Percentiles rank a stretch among this genome's conserved stretches.
Conservation (phyloP, 1,284 basidiomycete genomes). For the Laetiporus sulphureus region DNA sequence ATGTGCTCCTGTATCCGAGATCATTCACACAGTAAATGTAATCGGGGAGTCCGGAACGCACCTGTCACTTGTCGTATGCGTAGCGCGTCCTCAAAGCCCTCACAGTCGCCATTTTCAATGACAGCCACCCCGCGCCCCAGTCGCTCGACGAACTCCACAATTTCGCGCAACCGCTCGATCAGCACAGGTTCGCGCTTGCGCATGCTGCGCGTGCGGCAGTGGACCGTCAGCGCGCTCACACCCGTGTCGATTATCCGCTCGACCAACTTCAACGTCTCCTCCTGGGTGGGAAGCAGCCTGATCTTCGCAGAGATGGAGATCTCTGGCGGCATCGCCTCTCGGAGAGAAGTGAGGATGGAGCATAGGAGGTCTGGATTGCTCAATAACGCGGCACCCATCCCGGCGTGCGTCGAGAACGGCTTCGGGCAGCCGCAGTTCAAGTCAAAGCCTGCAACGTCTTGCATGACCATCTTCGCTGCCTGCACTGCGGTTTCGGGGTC, state of each 20-base stretch:
- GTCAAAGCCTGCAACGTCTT: constrained; percentile 92
- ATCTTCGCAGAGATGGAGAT: constrained; percentile 92
- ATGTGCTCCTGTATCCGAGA: constrained; percentile 56
- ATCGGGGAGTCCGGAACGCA: constrained; percentile 27
- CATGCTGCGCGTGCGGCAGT: constrained; percentile 95
- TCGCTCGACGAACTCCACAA: constrained; percentile 73
- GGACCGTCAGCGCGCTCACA: constrained; percentile 86
- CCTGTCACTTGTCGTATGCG: constrained; percentile 73
- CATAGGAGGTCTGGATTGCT: constrained; percentile 89
- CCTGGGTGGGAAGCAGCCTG: constrained; percentile 79
- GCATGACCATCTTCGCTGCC: constrained; percentile 81
- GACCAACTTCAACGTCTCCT: constrained; percentile 84
- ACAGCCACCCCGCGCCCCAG: constrained; percentile 76
- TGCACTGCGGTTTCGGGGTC: constrained; percentile 87
- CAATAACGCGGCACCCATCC: constrained; percentile 96
- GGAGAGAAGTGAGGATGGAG: constrained; percentile 74
- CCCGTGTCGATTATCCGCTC: constrained; percentile 85
- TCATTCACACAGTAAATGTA: neutral
- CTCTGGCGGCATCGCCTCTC: constrained; percentile 66
- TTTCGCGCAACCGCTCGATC: constrained; percentile 74
- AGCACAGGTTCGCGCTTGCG: constrained; percentile 78
- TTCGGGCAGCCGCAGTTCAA: constrained; percentile 96
- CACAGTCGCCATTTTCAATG: constrained; percentile 92
- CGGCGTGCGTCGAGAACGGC: constrained; percentile 90
- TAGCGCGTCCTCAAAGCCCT: constrained; percentile 73